Base-by-base conservation (phyloP, 805 yeast species). In the Barnettozyma botsteinii region DNA sequence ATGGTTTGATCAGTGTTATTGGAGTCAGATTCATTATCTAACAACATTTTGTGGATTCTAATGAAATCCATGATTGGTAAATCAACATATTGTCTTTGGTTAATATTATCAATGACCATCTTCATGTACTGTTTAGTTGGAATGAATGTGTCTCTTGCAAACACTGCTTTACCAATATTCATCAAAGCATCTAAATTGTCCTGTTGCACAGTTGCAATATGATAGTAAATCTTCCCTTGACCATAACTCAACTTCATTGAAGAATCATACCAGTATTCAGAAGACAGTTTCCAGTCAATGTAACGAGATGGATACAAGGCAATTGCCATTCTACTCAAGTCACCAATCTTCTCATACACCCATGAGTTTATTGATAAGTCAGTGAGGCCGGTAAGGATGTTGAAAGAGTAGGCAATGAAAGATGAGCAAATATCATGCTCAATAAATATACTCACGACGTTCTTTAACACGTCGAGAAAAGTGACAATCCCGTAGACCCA, bases 401-500 rank as follows among this genome's bases (percentile, higher is more conserved):
- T 77, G 59, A 84, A 82, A 23, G 87, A 81, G 57, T 82, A 79
- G 0, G 83, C 70, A 23, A 82, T 81, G 52, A 82, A 83, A 46
- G 86, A 81, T 42, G 80, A 76, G 54, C 86, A 81, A 13, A 83
- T 81, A 54, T 82, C 89, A 50, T 84, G 89, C 48, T 83, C 89
- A 52, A 77, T 76, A 52, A 81, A 82, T 18, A 82, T 76, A 15
- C 82, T 79, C 45, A 79, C 76, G 35, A 83, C 81, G 57, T 81
- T 83, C 55, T 83, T 83, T 52, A 83, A 62, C 7, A 83, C 87
- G 56, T 83, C 93, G 36, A 83, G 61, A 50, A 84, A 82, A 15
- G 89, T 85, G 13, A 84, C 89, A 12, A 85, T 78, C 20, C 94
- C 94, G 57, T 84, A 84, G 8, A 85, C 89, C 93, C 93, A 85